Percentiles rank a stretch among this genome's conserved stretches.
Conservation (phyloP, 306 rosid species). For the Fragaria vesca region DNA sequence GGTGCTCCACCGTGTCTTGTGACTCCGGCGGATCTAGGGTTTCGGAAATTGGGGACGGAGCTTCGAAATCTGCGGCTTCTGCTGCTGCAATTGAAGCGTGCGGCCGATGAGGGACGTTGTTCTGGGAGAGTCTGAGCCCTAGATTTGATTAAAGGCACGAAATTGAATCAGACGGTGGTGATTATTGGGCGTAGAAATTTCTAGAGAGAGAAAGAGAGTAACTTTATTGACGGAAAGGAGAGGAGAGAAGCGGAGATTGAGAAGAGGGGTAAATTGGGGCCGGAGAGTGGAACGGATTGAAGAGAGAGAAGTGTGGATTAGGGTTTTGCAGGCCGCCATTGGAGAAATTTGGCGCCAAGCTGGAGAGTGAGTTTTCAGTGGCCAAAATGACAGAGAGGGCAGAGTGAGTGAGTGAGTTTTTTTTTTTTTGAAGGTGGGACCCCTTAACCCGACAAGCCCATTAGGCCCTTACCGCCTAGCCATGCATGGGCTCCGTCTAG, state of each 20-base stretch:
- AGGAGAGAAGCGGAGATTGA: slow-evolving; percentile 25
- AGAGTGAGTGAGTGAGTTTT: too few relatives aligned
- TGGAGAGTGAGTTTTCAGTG: not conserved
- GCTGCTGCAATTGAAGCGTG: slow-evolving; percentile 37
- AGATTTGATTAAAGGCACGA: not conserved
- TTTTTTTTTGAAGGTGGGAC: too few relatives aligned
- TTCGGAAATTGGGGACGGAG: slow-evolving; percentile 5
- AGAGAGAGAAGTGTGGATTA: slow-evolving; percentile 36
- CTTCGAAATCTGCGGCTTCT: slow-evolving; percentile 20
- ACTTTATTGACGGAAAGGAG: slow-evolving; percentile 14
- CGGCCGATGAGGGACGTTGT: slow-evolving; percentile 26
- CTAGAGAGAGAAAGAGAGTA: slow-evolving; percentile 7
- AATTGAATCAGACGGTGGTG: not conserved
- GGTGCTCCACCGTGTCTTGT: slow-evolving; percentile 48
- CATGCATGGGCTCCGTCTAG: too few relatives aligned
- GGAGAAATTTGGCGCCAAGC: slow-evolving; percentile 26
- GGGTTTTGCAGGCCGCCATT: slow-evolving; percentile 47
- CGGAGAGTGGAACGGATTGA: slow-evolving; percentile 25
- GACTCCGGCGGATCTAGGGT: slow-evolving; percentile 33
- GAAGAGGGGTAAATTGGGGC: slow-evolving; percentile 10
- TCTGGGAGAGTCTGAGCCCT: slow-evolving; percentile 23
- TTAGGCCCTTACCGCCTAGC: too few relatives aligned
- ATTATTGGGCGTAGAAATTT: not conserved
- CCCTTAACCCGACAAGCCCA: too few relatives aligned
- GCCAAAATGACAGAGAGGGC: too few relatives aligned